Conservation (phyloP, 1,284 basidiomycete genomes). For the Papiliotrema fonsecae region DNA sequence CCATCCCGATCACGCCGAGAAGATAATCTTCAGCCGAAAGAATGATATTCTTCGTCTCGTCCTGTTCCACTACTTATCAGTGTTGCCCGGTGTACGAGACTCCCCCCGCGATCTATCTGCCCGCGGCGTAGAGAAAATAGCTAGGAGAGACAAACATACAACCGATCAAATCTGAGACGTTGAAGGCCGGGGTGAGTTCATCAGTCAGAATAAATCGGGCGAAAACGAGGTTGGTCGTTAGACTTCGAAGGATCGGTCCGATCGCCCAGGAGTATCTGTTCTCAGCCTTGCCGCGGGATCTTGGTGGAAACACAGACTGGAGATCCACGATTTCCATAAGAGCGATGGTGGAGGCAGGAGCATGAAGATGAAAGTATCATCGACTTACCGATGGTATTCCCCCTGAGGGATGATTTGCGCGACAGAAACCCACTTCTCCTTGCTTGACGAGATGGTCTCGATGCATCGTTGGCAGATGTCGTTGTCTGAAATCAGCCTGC, state of each 20-base stretch:
- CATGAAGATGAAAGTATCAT: background rate
- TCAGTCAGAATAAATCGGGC: constrained; percentile 44
- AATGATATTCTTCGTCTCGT: constrained; percentile 36
- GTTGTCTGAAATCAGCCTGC: constrained; percentile 4
- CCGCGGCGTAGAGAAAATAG: no score
- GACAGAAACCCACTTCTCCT: constrained; percentile 35
- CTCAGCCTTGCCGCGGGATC: no score
- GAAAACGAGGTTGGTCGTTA: constrained; percentile 40
- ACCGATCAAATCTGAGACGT: constrained; percentile 38
- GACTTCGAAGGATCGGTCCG: constrained; percentile 34
- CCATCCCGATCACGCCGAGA: constrained; percentile 47
- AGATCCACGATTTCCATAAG: no score
- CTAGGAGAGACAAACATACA: constrained; percentile 30
- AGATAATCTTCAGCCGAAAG: constrained; percentile 48
- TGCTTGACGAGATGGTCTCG: constrained; percentile 26
- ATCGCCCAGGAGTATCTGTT: constrained; percentile 41
- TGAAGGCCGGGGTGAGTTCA: constrained; percentile 39
- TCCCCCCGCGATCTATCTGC: no score
- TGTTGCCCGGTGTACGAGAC: background rate
- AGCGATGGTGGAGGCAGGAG: background rate
- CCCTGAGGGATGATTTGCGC: constrained; percentile 39
- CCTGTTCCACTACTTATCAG: constrained; percentile 29
- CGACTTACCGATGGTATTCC: constrained; percentile 43
- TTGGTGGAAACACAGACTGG: no score
- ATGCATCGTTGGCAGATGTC: constrained; percentile 34